Evolutionary conservation across 139 green algal genomes (phyloP), one percentile per base, ranked within the genome.

Genomic region (Micractinium sp.): DNA sequence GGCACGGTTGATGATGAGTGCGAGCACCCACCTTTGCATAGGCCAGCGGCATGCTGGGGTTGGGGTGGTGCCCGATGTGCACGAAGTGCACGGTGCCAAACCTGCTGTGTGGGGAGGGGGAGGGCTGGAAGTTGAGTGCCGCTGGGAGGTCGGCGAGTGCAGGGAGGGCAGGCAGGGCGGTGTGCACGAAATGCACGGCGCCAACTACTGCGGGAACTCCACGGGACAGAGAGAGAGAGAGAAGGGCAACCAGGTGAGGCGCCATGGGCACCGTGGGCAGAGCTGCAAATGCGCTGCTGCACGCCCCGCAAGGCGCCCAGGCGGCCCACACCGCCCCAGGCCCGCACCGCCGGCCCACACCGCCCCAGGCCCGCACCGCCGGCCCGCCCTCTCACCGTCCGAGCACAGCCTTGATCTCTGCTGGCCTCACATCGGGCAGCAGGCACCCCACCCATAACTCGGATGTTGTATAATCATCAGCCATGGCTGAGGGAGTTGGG

Each of bases 81-180:
- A 31, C 33, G 27, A 87, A 79, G 36, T 87, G 63, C 66, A 87
- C 82, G 63, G 27, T 63, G 36, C 82, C 82, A 23, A 79, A 78
- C 36, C 82, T 87, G 82, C 36, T 14, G 14, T 22, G 73, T 3
- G 47, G 73, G 29, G 73, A 16, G 73, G 73, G 4, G 38, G 77
- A 2, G 25, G 47, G 27, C n/a, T n/a, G n/a, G n/a, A n/a, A 41
- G 5, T n/a, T 13, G 14, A 31, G 53, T 0, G 22, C 38, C 20
- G 38, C 14, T 3, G 5, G 75, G 36, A 31, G 38, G 36, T 47
- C 36, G 19, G 16, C 35, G 15, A 15, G 36, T 16, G 31, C 13
- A 9, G 73, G 38, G 29, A 79, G 12, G 14, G n/a, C n/a, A 41
- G n/a, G 13, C 73, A 12, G 36, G 73, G 14, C 38, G 29, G 67